These are phyloP conservation scores for Crucihimalaya himalaica DNA, from an alignment of 345 rosid genomes.

Conservation along the genomic window DNA sequence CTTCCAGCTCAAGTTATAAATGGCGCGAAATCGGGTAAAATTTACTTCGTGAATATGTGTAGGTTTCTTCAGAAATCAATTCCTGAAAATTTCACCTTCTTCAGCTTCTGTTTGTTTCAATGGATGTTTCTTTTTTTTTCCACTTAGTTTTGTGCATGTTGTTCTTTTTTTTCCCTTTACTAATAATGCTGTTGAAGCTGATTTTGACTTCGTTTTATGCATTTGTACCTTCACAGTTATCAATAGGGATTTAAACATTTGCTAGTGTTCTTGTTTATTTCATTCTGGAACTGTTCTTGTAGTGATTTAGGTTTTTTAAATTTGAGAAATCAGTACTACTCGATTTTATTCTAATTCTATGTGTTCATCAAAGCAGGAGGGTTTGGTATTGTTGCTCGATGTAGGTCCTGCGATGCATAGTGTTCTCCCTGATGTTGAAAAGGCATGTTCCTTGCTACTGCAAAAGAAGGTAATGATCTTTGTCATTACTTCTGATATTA, in stretches of 20 bases:
- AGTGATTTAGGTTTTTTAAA: neutral
- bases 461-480: constrained; percentile 72
- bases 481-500: neutral
- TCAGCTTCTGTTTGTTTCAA: neutral
- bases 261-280: neutral
- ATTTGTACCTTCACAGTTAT: neutral
- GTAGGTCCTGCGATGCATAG: constrained; percentile 83
- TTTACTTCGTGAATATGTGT: neutral
- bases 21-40: constrained; percentile 80
- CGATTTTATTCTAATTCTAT: neutral
- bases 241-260: neutral
- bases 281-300: neutral
- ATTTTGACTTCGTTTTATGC: constrained; percentile 26
- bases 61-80: neutral
- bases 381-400: constrained; percentile 72
- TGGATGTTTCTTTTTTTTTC: neutral
- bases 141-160: neutral
- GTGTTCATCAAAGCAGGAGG: constrained; percentile 56
- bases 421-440: constrained; percentile 65
- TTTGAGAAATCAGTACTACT: neutral
- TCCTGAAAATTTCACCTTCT: neutral
- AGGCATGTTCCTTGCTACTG: constrained; percentile 64
- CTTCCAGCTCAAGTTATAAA: constrained; percentile 32
- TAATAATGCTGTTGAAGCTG: neutral
- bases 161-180: neutral